Conservation (phyloP, 2,329 filamentous ascomycete genomes). For the Ophiostoma quercus region DNA sequence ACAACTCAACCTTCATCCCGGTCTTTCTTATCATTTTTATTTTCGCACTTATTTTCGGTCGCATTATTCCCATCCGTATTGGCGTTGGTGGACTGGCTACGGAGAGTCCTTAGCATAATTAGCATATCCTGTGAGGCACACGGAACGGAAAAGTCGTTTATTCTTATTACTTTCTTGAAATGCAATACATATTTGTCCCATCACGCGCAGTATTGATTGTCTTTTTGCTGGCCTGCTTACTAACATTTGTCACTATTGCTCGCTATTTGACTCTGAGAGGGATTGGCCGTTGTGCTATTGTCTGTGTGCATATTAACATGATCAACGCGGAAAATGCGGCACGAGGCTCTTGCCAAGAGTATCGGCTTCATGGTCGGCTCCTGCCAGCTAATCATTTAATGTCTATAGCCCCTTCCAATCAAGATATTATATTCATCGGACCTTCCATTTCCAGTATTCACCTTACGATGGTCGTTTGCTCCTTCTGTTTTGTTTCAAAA, state of each 20-base stretch:
- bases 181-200: background rate
- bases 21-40: background rate
- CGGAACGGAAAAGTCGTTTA: background rate
- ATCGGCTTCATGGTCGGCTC: background rate
- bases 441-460: background rate
- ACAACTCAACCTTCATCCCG: background rate
- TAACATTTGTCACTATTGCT: background rate
- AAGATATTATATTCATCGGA: background rate
- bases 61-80: background rate
- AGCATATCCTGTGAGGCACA: background rate
- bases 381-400: constrained; percentile 18
- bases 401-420: background rate
- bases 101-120: background rate
- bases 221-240: background rate
- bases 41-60: background rate
- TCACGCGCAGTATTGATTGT: background rate
- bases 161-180: background rate
- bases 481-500: constrained; percentile 6
- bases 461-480: background rate
- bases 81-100: constrained; percentile 6
- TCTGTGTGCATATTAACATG: background rate
- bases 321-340: background rate
- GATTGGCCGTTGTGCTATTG: background rate
- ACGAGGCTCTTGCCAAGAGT: background rate
- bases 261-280: background rate